A percentile compares a stretch with the other conserved stretches of the same genome.
These are phyloP conservation scores for Talaromyces marneffei DNA, from an alignment of 2,329 filamentous ascomycete species.

Conservation along the genomic window DNA sequence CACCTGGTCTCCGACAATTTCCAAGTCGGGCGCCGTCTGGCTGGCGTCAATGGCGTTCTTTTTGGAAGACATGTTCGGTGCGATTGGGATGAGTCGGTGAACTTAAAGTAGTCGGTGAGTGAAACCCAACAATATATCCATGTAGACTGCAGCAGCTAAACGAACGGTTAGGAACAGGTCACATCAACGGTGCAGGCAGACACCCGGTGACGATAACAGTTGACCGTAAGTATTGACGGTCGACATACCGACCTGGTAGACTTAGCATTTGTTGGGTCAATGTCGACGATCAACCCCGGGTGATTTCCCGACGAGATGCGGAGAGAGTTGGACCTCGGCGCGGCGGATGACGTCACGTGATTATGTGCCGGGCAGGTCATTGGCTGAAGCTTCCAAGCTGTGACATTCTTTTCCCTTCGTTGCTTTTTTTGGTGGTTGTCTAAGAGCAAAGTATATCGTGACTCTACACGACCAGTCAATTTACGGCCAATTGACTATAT, in stretches of 20 bases:
- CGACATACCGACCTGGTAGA: background rate
- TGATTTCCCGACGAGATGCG: background rate
- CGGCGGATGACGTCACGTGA: background rate
- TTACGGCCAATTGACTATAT: background rate
- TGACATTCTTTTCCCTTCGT: background rate
- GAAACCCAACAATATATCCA: background rate
- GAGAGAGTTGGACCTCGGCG: slow-evolving; percentile 8
- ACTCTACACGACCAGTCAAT: background rate
- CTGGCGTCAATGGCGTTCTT: slow-evolving; percentile 25
- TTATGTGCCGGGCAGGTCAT: background rate
- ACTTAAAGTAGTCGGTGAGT: slow-evolving; percentile 4
- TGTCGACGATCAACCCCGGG: background rate
- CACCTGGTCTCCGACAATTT: slow-evolving; percentile 68
- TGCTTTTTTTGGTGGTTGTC: background rate
- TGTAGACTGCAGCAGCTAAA: background rate
- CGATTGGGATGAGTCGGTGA: background rate
- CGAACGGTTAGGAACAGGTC: background rate
- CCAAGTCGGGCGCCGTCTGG: slow-evolving; percentile 63
- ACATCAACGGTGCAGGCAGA: background rate
- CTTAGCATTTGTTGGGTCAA: background rate
- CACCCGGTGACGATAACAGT: background rate
- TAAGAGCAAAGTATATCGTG: background rate
- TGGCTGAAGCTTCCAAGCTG: slow-evolving; percentile 1
- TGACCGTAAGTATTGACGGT: background rate
- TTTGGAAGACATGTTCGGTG: slow-evolving; percentile 18